phyloP scores from a whole-genome alignment of 352 stramenopile species.

The Phytophthora quininea region DNA sequence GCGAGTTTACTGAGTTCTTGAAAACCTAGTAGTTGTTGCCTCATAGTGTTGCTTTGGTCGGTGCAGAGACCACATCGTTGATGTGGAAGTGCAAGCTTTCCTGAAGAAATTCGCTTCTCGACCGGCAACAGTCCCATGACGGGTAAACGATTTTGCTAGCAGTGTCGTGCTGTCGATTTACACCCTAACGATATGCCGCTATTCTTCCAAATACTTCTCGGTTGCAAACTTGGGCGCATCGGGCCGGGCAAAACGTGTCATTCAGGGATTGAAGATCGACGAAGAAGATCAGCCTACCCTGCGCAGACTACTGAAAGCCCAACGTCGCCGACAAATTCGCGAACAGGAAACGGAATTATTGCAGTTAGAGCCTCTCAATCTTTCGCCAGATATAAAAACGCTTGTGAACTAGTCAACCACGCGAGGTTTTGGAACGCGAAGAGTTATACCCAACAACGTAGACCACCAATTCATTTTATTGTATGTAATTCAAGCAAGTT shows the following conservation, averaged over 20 bases:
- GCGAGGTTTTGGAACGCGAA: too few species aligned
- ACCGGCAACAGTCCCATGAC: constrained; percentile 13
- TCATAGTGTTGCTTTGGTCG: background rate
- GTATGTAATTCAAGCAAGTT: background rate
- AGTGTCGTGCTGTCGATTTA: too few species aligned
- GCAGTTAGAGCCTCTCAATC: constrained; percentile 7
- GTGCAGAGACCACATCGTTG: constrained; percentile 32
- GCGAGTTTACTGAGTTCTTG: constrained; percentile 26
- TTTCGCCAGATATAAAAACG: constrained; percentile 9
- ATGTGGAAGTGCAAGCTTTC: constrained; percentile 33
- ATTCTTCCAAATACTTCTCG: constrained; percentile 41
- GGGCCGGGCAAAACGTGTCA: constrained; percentile 31
- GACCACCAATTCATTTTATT: background rate
- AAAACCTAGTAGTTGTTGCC: background rate
- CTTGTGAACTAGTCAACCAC: background rate
- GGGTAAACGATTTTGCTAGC: constrained; percentile 13
- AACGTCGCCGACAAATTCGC: constrained; percentile 22
- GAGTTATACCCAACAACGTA: too few species aligned
- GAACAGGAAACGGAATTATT: constrained; percentile 6
- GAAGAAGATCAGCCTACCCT: constrained; percentile 34
- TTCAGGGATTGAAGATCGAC: constrained; percentile 23
- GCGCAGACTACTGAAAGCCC: constrained; percentile 41
- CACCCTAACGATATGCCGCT: too few species aligned
- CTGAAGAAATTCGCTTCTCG: constrained; percentile 11
- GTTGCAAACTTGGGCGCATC: constrained; percentile 39